Percentiles rank a stretch among this genome's conserved stretches.
Evolutionary conservation across 1,139 yeast species (phyloP).

Genomic region (Arxiozyma bovina): DNA sequence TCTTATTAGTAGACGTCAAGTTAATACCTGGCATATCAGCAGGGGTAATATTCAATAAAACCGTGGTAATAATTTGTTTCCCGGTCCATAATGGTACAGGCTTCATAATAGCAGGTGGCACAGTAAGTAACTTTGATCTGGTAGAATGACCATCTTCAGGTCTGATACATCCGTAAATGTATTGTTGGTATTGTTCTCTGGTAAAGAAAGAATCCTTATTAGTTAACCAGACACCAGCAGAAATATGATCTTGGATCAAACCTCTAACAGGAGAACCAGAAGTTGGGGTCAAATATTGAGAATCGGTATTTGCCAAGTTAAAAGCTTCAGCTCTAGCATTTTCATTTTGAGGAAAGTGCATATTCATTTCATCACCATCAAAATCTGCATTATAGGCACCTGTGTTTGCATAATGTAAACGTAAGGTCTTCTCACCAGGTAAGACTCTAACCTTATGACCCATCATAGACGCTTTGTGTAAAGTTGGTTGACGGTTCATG

Average conservation of each 20-base stretch:
- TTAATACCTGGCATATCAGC: conserved; percentile 84
- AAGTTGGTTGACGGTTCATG: conserved; percentile 98
- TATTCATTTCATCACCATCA: conserved; percentile 99
- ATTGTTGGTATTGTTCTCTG: conserved; percentile 86
- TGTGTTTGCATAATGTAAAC: conserved; percentile 96
- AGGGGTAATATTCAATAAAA: conserved; percentile 79
- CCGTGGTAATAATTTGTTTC: conserved; percentile 90
- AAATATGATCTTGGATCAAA: conserved; percentile 95
- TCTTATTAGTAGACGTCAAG: conserved; percentile 71
- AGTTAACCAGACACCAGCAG: conserved; percentile 98
- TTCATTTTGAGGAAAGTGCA: conserved; percentile 99
- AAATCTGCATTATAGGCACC: conserved; percentile 99
- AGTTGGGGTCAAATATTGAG: conserved; percentile 95
- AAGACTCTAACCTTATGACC: conserved; percentile 95
- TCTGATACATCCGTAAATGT: conserved; percentile 85
- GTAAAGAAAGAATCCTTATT: conserved; percentile 86
- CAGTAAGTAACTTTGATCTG: conserved; percentile 57
- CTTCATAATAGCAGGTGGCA: conserved; percentile 83
- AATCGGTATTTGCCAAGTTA: conserved; percentile 90
- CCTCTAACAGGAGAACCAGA: conserved; percentile 98
- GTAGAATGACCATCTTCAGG: conserved; percentile 98
- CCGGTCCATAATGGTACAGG: conserved; percentile 98
- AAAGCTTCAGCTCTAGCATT: conserved; percentile 96
- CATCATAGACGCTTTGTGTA: conserved; percentile 99
- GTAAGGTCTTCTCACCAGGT: conserved; percentile 93